phyloP scores from a whole-genome alignment of 345 rosid genomes.

The Atalantia buxifolia region DNA sequence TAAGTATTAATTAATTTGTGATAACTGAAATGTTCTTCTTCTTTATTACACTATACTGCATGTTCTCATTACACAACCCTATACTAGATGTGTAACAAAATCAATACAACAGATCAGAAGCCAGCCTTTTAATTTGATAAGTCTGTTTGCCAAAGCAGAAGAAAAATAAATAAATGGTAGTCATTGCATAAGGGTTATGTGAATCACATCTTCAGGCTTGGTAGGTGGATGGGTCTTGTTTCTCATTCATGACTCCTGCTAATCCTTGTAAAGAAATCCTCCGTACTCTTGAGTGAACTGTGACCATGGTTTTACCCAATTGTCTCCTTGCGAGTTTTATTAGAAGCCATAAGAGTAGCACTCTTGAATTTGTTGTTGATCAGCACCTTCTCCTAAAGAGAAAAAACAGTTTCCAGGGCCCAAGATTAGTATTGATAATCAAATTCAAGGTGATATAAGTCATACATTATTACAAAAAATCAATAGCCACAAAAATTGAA shows the following conservation, averaged over 20 bases:
- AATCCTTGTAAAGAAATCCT: slow-evolving; percentile 39
- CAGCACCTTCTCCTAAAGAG: slow-evolving; percentile 27
- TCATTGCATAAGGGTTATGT: slow-evolving; percentile 39
- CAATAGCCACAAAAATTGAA: too few relatives aligned
- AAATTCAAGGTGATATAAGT: too few relatives aligned
- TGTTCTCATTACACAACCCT: too few relatives aligned
- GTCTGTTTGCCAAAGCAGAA: neutral
- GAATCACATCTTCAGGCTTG: slow-evolving; percentile 43
- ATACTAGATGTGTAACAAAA: too few relatives aligned
- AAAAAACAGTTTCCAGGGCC: too few relatives aligned
- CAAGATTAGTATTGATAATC: too few relatives aligned
- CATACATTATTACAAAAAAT: too few relatives aligned
- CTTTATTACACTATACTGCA: too few relatives aligned
- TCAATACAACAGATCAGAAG: too few relatives aligned
- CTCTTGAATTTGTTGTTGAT: slow-evolving; percentile 61
- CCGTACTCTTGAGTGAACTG: slow-evolving; percentile 40
- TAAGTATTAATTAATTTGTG: neutral
- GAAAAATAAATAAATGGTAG: neutral
- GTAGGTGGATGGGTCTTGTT: slow-evolving; percentile 51
- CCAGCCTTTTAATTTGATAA: neutral
- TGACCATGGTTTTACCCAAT: slow-evolving; percentile 54
- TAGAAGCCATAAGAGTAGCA: slow-evolving; percentile 54
- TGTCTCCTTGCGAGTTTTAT: slow-evolving; percentile 44
- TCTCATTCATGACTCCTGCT: slow-evolving; percentile 38
- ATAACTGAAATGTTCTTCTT: too few relatives aligned